Conservation (phyloP, 192 early-diverging fungal species). For the Rhizophagus prolifer region DNA sequence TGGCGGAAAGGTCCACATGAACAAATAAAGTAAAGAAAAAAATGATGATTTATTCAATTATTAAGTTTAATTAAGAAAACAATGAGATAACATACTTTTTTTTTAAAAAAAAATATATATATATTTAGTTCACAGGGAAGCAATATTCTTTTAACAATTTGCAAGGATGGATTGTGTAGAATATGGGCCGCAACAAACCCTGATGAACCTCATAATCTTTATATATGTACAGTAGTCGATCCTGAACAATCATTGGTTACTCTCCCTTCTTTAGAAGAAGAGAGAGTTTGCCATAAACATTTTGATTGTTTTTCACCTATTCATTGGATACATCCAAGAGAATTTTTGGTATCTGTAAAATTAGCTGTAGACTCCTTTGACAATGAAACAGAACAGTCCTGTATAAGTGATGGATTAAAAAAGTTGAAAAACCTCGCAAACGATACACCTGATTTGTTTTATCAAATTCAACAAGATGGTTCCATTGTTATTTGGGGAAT, state of each 20-base stretch:
- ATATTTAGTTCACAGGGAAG: background rate
- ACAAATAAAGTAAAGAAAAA: background rate
- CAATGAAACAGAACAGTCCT: conserved; percentile 37
- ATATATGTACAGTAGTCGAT: conserved; percentile 70
- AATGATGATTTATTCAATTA: background rate
- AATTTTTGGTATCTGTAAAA: conserved; percentile 48
- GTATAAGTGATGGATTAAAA: conserved; percentile 40
- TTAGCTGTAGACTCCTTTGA: conserved; percentile 32
- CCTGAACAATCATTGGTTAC: conserved; percentile 58
- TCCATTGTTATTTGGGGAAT: conserved; percentile 78
- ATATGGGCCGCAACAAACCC: conserved; percentile 64
- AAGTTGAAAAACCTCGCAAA: conserved; percentile 59
- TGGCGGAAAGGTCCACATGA: conserved; percentile 54
- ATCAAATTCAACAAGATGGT: conserved; percentile 69
- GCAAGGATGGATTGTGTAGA: conserved; percentile 64
- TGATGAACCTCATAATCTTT: conserved; percentile 54
- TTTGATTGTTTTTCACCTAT: conserved; percentile 50
- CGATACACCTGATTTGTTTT: conserved; percentile 77
- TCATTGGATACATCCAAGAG: conserved; percentile 58
- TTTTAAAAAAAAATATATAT: background rate
- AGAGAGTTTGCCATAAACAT: background rate
- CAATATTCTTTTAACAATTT: conserved; percentile 64
- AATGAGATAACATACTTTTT: background rate
- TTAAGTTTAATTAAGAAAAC: conserved; percentile 14
- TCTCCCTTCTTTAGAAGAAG: conserved; percentile 25